A percentile compares a stretch with the other conserved stretches of the same genome.
phyloP scores from a whole-genome alignment of 495 filamentous ascomycete genomes.

The Tuber indicum region DNA sequence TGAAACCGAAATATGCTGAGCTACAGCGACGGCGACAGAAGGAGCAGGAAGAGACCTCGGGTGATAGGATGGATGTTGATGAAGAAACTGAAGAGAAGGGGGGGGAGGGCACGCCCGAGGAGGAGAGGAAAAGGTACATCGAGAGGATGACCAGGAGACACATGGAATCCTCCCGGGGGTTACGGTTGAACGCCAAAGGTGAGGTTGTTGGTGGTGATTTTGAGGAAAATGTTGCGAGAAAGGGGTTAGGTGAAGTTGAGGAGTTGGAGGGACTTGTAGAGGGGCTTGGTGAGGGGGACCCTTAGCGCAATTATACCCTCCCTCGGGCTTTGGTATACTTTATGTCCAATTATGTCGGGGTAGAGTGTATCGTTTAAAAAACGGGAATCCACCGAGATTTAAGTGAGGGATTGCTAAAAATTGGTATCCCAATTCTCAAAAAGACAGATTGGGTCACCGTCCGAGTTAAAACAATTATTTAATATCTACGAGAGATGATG shows the following conservation, averaged over 20 bases:
- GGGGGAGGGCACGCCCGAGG: constrained; percentile 46
- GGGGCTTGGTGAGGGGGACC: constrained; percentile 9
- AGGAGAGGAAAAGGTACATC: constrained; percentile 66
- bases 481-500: background rate
- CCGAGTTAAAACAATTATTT: background rate
- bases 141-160: constrained; percentile 59
- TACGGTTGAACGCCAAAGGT: constrained; percentile 53
- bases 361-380: background rate
- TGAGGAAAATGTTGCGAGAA: constrained; percentile 45
- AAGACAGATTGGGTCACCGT: background rate
- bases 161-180: constrained; percentile 51
- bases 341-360: background rate
- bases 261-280: constrained; percentile 46
- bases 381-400: background rate
- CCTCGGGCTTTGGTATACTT: background rate
- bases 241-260: constrained; percentile 50
- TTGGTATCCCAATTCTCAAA: background rate
- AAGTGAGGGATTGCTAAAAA: background rate
- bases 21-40: constrained; percentile 44
- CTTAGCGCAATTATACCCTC: background rate
- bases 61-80: constrained; percentile 26
- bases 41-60: constrained; percentile 13
- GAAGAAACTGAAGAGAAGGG: constrained; percentile 43
- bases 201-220: constrained; percentile 56
- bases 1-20: constrained; percentile 56